phyloP scores from a whole-genome alignment of 2,329 filamentous ascomycete genomes.

The Paraphaeosphaeria minitans region DNA sequence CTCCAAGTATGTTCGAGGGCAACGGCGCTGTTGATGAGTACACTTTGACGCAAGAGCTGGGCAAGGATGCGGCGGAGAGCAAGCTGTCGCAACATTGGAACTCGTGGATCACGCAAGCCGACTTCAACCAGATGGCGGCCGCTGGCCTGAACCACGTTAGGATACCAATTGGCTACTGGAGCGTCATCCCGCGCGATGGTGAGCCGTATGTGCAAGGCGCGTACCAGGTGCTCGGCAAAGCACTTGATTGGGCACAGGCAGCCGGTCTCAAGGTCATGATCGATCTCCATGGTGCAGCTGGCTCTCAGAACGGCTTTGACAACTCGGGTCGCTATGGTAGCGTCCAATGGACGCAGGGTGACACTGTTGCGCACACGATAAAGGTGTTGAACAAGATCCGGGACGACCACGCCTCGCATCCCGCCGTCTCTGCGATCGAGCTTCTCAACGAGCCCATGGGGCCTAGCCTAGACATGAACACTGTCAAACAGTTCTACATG shows the following conservation, averaged over 20 bases:
- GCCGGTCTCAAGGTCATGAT: constrained; percentile 68
- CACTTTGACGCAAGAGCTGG: constrained; percentile 57
- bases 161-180: constrained; percentile 72
- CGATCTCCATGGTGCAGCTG: constrained; percentile 69
- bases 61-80: constrained; percentile 54
- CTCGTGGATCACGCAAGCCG: constrained; percentile 60
- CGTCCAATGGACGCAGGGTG: constrained; percentile 53
- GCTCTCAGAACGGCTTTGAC: constrained; percentile 71
- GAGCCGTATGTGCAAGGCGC: constrained; percentile 69
- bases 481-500: constrained; percentile 53
- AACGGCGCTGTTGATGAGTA: constrained; percentile 63
- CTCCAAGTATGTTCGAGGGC: constrained; percentile 63
- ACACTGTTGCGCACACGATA: constrained; percentile 49
- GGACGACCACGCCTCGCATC: constrained; percentile 52
- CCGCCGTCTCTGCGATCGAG: constrained; percentile 54
- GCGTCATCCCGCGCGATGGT: constrained; percentile 56
- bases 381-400: constrained; percentile 54
- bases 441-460: constrained; percentile 57
- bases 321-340: constrained; percentile 62
- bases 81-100: constrained; percentile 63
- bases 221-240: constrained; percentile 61
- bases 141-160: constrained; percentile 67
- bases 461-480: constrained; percentile 49
- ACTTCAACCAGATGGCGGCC: constrained; percentile 61
- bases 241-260: constrained; percentile 63